Base-by-base conservation (phyloP, 148 eudicot species). In the Diospyros kaki region DNA sequence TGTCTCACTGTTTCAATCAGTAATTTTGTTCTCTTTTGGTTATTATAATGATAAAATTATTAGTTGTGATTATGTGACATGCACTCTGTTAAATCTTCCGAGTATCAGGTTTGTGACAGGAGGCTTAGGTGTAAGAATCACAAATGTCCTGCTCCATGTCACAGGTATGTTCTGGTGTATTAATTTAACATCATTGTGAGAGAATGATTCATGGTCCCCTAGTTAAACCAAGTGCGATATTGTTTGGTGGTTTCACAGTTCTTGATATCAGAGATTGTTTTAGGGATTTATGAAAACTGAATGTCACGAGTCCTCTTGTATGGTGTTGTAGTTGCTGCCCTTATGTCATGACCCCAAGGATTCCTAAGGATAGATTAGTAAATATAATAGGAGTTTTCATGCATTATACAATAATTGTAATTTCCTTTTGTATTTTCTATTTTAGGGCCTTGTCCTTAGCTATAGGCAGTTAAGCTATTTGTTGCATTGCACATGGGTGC, bases 111-210 rank as follows among this genome's bases (percentile, higher is more conserved):
- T 56, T 95, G 99, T 87, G 99, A 88, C 69, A 83, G 93, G 90
- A 90, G 81, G 90, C 99, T 95, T 41, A 84, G 98, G 11, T 95
- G 99, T 82, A 83, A 85, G 83, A 95, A 95, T 80, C 99, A 95
- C 84, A 95, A 95, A 81, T 95, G 99, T 71, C 91, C 97, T 61
- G 79, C 99, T 69, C 99, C 99, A 56, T 95, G 99, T 80, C 99
- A 95, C 73, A 90, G 99, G 99, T 95, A 85, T 58, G 66, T 14
- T 52, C 41, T 61, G 42, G n/a, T 69, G 15, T 70, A 54, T 56
- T 62, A 15, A 10, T 62, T 65, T 44, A 28, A 9, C 51, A n/a
- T 68, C 18, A 18, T 14, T 71, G 40, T 13, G 45, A 53, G 58
- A 58, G 42, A 39, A 56, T 39, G 60, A 12, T 63, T 63, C 10